Evolutionary conservation across 345 rosid species (phyloP), one percentile per base, ranked within the genome.

Genomic region (Lumnitzera littorea): DNA sequence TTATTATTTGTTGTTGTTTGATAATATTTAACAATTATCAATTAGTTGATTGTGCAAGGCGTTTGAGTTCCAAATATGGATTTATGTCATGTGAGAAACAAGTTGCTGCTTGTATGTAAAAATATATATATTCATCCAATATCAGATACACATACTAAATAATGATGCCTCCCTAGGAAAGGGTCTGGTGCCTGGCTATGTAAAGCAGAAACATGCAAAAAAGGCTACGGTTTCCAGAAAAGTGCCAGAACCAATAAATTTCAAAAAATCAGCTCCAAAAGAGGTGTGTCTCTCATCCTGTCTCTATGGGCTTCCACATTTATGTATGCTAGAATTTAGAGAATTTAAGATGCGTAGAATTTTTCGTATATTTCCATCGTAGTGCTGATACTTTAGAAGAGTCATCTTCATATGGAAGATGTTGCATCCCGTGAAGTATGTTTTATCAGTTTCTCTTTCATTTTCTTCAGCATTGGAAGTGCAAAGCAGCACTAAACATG

Each of bases 261-360:
- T 20, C 51, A 16, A 58, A 16, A 59, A 53, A 52, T 14, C 23
- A 24, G 41, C 55, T 29, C 53, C 64, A 7, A 66, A 66, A 25
- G 70, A 66, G 70, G 70, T 61, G 25, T 55, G 49, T 11, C 61
- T 51, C 46, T 63, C 16, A 20, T 65, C 51, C 20, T 20, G 23
- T 49, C 15, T 3, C 46, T 14, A 15, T 48, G 1, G 14, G 29
- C 41, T 20, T 23, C 16, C 24, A 20, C 20, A 20, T 20, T 20
- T 20, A 20, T 20, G 20, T 20, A 20, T 13, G n/a, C 24, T 53
- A 24, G 47, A 13, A 31, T 31, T 13, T 20, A 20, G 20, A 20
- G 41, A 15, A 29, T 15, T 46, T 13, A 20, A 20, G 20, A 20
- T 20, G 20, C 20, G 50, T 41, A 2, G 20, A 20, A 20, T 20